Base-by-base conservation (phyloP, 495 filamentous ascomycete genomes). In the Penicillium robsamsonii region DNA sequence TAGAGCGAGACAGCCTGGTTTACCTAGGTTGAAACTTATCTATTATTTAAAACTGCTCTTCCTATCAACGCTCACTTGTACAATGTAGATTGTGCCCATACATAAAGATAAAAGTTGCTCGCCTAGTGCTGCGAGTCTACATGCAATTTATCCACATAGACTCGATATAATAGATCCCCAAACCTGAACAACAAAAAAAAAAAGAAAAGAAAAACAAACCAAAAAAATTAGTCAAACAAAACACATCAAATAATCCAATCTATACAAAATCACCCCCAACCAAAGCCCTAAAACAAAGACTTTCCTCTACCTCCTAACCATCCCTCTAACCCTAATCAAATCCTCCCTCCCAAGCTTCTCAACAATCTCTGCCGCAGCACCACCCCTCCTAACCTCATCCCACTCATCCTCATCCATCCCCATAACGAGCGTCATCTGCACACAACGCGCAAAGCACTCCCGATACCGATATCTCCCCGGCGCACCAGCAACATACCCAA, bases 391-490 rank as follows among this genome's bases (percentile, higher is more conserved):
- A 18, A 89, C 67, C 70, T 93, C 93, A 47, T 92, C 90, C 90
- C 92, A 96, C 72, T 98, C 95, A 54, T 98, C 94, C 17, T 95
- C 92, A 69, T 98, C 94, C 92, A 97, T 96, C 57, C 92, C 92
- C 65, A 96, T 89, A 5, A 96, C 82, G 73, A 96, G 81, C 46
- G 87, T 84, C 58, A 97, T 89, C 79, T 98, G 92, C 58, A 83
- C 79, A 53, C 90, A 90, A 57, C 84, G 83, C 48, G 79, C 80
- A 77, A 98, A 97, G 13, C 82, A 66, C 65, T 96, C 92, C 12
- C 92, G 75, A 44, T 96, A 81, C 2, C 83, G 82, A 69, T 96
- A 98, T 42, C 75, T 64, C 3, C 68, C 73, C 12, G 70, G 62
- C 7, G 66, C 68, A 17, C 66, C 65, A 17, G 69, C 58, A 3